Conservation (phyloP, 192 early-diverging fungal species). For the Martensiomyces pterosporus region DNA sequence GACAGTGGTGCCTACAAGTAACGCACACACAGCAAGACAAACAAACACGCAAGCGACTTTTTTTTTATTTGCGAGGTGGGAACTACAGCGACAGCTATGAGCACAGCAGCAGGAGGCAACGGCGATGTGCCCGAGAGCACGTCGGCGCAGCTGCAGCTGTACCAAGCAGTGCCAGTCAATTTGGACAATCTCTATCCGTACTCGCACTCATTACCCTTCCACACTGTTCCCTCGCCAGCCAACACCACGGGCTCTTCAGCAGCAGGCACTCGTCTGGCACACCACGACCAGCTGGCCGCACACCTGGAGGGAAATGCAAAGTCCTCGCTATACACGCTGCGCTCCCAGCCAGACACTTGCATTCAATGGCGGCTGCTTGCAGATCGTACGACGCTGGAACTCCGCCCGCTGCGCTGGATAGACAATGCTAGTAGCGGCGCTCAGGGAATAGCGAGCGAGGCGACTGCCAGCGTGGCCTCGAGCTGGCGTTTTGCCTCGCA, state of each 20-base stretch:
- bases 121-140: too few relatives aligned
- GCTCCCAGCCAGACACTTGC: slow-evolving; percentile 39
- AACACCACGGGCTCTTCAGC: neutral
- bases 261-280: neutral
- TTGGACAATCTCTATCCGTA: slow-evolving; percentile 46
- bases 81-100: too few relatives aligned
- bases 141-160: slow-evolving; percentile 39
- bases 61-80: too few relatives aligned
- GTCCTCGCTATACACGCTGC: slow-evolving; percentile 34
- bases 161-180: slow-evolving; percentile 32
- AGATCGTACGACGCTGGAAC: slow-evolving; percentile 34
- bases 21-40: too few relatives aligned
- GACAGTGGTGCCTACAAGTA: too few relatives aligned
- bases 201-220: slow-evolving; percentile 18
- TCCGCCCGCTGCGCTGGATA: slow-evolving; percentile 44
- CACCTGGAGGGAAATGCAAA: slow-evolving; percentile 24
- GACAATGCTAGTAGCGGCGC: neutral
- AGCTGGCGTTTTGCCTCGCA: slow-evolving; percentile 38
- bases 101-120: too few relatives aligned
- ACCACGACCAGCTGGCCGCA: slow-evolving; percentile 22
- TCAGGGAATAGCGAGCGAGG: slow-evolving; percentile 10
- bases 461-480: slow-evolving; percentile 12
- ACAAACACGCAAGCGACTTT: too few relatives aligned
- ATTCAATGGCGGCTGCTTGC: slow-evolving; percentile 45
- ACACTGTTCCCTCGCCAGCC: slow-evolving; percentile 27